These are phyloP conservation scores for Aethionema arabicum DNA, from an alignment of 345 rosid genomes.

Conservation along the genomic window DNA sequence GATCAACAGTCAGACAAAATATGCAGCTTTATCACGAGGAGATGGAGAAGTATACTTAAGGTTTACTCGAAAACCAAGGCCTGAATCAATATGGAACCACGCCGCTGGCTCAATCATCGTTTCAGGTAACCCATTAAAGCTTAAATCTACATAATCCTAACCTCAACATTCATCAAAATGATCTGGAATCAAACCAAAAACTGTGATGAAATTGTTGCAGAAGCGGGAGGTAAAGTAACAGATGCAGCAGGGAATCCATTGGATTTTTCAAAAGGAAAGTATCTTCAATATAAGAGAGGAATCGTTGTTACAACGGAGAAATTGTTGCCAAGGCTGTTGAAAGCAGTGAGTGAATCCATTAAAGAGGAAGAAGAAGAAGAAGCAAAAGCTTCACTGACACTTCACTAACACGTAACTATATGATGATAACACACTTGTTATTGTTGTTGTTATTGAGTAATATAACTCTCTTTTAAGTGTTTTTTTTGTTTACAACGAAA, in stretches of 20 bases:
- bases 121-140: constrained; percentile 50
- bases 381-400: constrained; percentile 25
- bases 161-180: neutral
- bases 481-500: neutral
- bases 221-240: constrained; percentile 73
- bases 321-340: constrained; percentile 72
- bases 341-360: constrained; percentile 73
- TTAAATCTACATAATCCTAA: no score
- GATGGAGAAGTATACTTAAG: constrained; percentile 93
- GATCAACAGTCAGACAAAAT: constrained; percentile 94
- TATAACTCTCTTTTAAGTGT: constrained; percentile 2
- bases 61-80: constrained; percentile 75
- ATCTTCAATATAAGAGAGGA: constrained; percentile 65
- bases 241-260: constrained; percentile 76
- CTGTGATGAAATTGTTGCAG: constrained; percentile 42
- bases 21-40: constrained; percentile 89
- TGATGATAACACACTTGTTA: constrained; percentile 11
- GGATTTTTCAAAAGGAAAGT: constrained; percentile 80
- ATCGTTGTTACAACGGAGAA: constrained; percentile 76
- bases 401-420: constrained; percentile 39
- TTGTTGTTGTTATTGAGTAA: constrained; percentile 23
- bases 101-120: constrained; percentile 94
- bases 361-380: constrained; percentile 39
- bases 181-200: constrained; percentile 2
- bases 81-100: constrained; percentile 96